phyloP scores from a whole-genome alignment of 441 rosid species.

The Rhodomyrtus psidioides region DNA sequence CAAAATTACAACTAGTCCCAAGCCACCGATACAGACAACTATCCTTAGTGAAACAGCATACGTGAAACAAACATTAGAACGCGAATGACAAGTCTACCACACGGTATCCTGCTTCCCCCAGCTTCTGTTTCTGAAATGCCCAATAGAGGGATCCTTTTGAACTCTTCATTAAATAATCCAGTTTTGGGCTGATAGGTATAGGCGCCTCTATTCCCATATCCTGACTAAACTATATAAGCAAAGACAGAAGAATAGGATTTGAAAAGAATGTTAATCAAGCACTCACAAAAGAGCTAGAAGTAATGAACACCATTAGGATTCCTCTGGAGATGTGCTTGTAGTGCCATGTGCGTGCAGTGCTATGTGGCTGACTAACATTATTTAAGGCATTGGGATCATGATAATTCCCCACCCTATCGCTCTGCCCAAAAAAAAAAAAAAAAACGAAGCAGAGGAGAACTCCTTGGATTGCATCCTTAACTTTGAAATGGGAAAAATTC shows the following conservation, averaged over 20 bases:
- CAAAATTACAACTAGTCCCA: too few relatives aligned
- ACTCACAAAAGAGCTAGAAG: too few relatives aligned
- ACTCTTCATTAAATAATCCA: constrained; percentile 76
- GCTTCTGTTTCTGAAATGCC: constrained; percentile 98
- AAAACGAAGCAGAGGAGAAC: not conserved
- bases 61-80: too few relatives aligned
- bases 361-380: too few relatives aligned
- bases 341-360: too few relatives aligned
- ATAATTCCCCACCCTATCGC: too few relatives aligned
- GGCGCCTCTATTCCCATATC: constrained; percentile 99
- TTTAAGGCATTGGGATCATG: too few relatives aligned
- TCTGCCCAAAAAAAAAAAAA: not conserved
- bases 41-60: too few relatives aligned
- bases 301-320: too few relatives aligned
- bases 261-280: not conserved
- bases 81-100: too few relatives aligned
- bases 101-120: constrained; percentile 63
- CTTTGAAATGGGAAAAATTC: not conserved
- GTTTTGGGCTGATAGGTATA: constrained; percentile 71
- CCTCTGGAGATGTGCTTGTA: too few relatives aligned
- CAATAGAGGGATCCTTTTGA: constrained; percentile 83
- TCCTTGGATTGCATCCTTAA: not conserved
- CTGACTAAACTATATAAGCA: constrained; percentile 65
- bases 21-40: too few relatives aligned
- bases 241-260: not conserved